These are phyloP conservation scores for Claviceps africana DNA, from an alignment of 2,329 filamentous ascomycete species.

Conservation along the genomic window DNA sequence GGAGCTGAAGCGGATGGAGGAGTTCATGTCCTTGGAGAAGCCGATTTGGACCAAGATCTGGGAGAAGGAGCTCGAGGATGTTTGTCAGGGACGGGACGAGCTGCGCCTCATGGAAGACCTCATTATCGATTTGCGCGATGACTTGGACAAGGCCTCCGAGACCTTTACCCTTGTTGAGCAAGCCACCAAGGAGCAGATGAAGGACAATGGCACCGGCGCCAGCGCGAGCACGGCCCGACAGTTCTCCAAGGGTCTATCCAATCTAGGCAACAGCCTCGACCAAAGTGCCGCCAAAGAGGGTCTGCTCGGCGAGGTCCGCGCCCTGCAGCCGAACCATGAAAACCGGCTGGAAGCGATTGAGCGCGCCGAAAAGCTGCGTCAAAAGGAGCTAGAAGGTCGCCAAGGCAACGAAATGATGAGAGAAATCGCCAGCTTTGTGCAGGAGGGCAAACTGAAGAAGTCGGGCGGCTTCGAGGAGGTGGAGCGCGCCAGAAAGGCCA, in stretches of 20 bases:
- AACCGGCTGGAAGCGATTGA: slow-evolving; percentile 88
- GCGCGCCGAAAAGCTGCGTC: slow-evolving; percentile 80
- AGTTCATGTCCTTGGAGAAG: slow-evolving; percentile 82
- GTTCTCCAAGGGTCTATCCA: slow-evolving; percentile 40
- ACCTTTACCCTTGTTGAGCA: slow-evolving; percentile 94
- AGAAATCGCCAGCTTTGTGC: slow-evolving; percentile 73
- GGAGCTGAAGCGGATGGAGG: slow-evolving; percentile 87
- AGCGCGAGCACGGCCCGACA: slow-evolving; percentile 38
- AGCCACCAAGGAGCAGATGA: slow-evolving; percentile 95
- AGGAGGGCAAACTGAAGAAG: slow-evolving; percentile 88
- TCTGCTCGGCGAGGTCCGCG: slow-evolving; percentile 82
- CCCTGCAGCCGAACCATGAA: slow-evolving; percentile 88
- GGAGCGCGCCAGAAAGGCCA: slow-evolving; percentile 67
- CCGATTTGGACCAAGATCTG: slow-evolving; percentile 98
- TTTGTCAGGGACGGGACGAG: slow-evolving; percentile 90
- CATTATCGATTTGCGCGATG: slow-evolving; percentile 79
- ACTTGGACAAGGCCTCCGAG: slow-evolving; percentile 84
- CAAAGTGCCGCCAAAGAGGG: slow-evolving; percentile 77
- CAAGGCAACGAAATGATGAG: slow-evolving; percentile 65
- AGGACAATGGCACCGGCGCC: slow-evolving; percentile 46
- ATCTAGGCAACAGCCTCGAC: slow-evolving; percentile 45
- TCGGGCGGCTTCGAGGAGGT: slow-evolving; percentile 89
- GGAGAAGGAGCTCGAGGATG: slow-evolving; percentile 92
- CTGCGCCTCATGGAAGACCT: slow-evolving; percentile 94
- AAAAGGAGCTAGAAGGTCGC: slow-evolving; percentile 73